Evolutionary conservation across 1,284 basidiomycete genomes (phyloP), one percentile per base, ranked within the genome.

Genomic region (Thelephora terrestris): DNA sequence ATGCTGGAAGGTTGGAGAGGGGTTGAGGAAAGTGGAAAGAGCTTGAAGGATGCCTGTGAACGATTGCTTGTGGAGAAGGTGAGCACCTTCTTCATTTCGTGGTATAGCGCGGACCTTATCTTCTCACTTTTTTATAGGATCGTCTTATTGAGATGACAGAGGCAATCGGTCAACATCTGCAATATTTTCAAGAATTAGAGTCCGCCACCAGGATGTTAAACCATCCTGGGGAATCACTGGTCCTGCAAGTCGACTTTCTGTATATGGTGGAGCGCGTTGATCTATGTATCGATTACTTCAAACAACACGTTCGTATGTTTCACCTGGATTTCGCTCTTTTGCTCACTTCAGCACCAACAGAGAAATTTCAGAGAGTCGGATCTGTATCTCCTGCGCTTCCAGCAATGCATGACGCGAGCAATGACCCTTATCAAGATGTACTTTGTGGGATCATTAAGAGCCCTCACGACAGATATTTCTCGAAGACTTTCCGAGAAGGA

Each of bases 401-500:
- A 94, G 59, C 93, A 96, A 66, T 96, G 93, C 64, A 83, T 96
- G 76, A 94, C 90, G 0, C 80, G 93, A 32, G 88, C 91, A 20
- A 95, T 96, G 92, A 95, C 91, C 0, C 73, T 97, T 46, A 91
- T 96, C 68, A 93, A 89, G 62, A 91, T 96, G 78, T 91, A 86
- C 66, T 94, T 95, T 58, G 81, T 93, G 20, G 84, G 85, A 4
- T 83, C 86, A 2, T 70, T 96, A 10, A 75, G 82, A 48, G 78
- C 82, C 1, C 71, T 93, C 10, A 79, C 82, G 1, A 66, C 77
- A 20, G 89, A 95, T 56, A 76, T 93, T 12, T 75, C 76, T 2
- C 83, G 75, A 55, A 76, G 87, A 7, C 62, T 92, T 43, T 72
- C 74, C 0, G 88, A 91, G 55, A 86, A 83, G 85, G 82, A 88